phyloP scores from a whole-genome alignment of 192 early-diverging fungal genomes.

The Polychytrium aggregatum region DNA sequence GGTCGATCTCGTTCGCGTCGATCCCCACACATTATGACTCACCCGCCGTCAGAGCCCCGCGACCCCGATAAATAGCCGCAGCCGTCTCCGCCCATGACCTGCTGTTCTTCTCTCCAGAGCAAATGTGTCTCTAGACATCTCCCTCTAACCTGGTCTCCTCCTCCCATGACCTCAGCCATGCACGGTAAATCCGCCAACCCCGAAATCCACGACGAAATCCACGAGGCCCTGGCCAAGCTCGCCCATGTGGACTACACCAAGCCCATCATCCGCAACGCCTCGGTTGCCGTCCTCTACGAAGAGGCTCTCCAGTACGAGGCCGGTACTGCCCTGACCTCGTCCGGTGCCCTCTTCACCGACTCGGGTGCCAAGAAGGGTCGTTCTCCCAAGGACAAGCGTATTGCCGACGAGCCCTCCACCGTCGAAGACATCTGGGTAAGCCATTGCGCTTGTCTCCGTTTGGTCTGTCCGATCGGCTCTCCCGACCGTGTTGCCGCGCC shows the following conservation, averaged over 20 bases:
- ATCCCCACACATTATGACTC: no score
- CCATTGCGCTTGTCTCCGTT: background rate
- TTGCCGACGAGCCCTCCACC: slow-evolving; percentile 84
- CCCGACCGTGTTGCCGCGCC: no score
- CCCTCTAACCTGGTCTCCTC: no score
- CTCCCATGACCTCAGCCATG: no score
- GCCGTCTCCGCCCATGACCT: no score
- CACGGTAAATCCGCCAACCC: no score
- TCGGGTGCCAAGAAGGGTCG: slow-evolving; percentile 89
- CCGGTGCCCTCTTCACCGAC: slow-evolving; percentile 81
- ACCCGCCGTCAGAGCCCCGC: no score
- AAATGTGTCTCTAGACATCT: no score
- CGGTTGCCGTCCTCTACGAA: slow-evolving; percentile 67
- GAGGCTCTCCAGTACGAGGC: slow-evolving; percentile 74
- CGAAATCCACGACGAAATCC: slow-evolving; percentile 34
- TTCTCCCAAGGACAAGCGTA: slow-evolving; percentile 92
- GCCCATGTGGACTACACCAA: slow-evolving; percentile 73
- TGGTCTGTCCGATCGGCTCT: no score
- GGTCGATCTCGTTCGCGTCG: no score
- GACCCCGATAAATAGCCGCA: no score
- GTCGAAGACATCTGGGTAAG: slow-evolving; percentile 73
- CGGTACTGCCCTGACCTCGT: slow-evolving; percentile 80
- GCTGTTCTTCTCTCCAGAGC: no score
- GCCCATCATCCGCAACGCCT: slow-evolving; percentile 67
- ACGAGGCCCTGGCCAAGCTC: slow-evolving; percentile 54